These are phyloP conservation scores for Boletus hoseneyae DNA, from an alignment of 1,284 basidiomycete genomes.

Conservation along the genomic window DNA sequence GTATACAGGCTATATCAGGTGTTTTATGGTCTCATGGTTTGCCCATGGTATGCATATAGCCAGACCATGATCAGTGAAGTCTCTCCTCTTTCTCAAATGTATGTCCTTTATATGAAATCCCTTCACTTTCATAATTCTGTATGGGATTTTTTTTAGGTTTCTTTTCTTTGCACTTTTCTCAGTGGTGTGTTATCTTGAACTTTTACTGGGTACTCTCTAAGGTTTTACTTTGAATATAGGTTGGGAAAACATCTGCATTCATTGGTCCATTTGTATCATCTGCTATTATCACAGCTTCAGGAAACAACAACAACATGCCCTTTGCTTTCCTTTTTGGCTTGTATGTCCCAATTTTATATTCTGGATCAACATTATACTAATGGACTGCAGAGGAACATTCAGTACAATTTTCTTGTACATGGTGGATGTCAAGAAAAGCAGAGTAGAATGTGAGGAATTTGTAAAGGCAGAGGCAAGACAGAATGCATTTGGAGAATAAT, in stretches of 20 bases:
- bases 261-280: conserved; percentile 78
- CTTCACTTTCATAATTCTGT: neutral
- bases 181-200: conserved; percentile 39
- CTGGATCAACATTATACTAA: neutral
- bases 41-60: conserved; percentile 82
- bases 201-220: neutral
- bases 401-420: conserved; percentile 66
- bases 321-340: conserved; percentile 77
- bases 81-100: conserved; percentile 72
- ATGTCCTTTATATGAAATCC: conserved; percentile 16
- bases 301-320: conserved; percentile 76
- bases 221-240: conserved; percentile 31
- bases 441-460: conserved; percentile 63
- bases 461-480: conserved; percentile 52
- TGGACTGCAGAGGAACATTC: conserved; percentile 46
- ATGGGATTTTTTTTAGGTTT: conserved; percentile 44
- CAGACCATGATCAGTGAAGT: conserved; percentile 86
- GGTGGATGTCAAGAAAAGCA: conserved; percentile 70
- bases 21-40: conserved; percentile 75
- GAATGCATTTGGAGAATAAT: conserved; percentile 41
- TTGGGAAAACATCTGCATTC: conserved; percentile 79
- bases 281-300: conserved; percentile 66
- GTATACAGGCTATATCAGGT: conserved; percentile 58
- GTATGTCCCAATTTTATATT: conserved; percentile 38
- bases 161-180: conserved; percentile 78